These are phyloP conservation scores for Ambrosiella cleistominuta DNA, from an alignment of 2,329 filamentous ascomycete species.

Conservation along the genomic window DNA sequence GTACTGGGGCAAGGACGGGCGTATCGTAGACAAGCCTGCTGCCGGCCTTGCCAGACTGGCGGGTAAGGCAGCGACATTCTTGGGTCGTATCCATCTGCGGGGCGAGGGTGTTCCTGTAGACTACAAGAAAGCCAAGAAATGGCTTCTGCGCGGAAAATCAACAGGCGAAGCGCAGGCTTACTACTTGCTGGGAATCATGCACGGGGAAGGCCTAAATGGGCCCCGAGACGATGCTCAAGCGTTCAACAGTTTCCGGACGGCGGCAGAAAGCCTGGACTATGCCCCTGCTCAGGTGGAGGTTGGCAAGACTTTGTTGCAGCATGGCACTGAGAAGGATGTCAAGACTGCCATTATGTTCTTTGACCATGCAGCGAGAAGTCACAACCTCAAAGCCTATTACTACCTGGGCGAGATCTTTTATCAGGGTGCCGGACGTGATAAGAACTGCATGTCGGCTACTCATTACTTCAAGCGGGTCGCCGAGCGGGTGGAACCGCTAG, in stretches of 20 bases:
- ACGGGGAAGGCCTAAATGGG: constrained; percentile 60
- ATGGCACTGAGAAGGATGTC: constrained; percentile 54
- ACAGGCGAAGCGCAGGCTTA: constrained; percentile 71
- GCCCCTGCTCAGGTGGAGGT: constrained; percentile 67
- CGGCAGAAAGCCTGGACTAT: constrained; percentile 60
- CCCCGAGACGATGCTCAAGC: constrained; percentile 52
- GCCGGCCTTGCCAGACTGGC: constrained; percentile 60
- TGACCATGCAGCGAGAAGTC: constrained; percentile 65
- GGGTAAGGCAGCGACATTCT: constrained; percentile 67
- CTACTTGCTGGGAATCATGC: constrained; percentile 69
- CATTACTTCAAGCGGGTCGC: constrained; percentile 70
- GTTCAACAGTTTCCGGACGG: constrained; percentile 56
- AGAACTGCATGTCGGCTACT: constrained; percentile 58
- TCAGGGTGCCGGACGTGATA: constrained; percentile 62
- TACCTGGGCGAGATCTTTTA: constrained; percentile 79
- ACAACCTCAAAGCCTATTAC: constrained; percentile 77
- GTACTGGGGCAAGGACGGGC: constrained; percentile 71
- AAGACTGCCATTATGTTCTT: constrained; percentile 68
- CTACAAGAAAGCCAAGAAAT: constrained; percentile 56
- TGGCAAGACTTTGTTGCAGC: constrained; percentile 70
- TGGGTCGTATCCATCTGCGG: constrained; percentile 77
- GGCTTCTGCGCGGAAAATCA: constrained; percentile 65
- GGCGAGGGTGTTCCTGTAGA: constrained; percentile 72
- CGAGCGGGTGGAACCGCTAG: constrained; percentile 52
- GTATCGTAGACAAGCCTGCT: constrained; percentile 50